These are phyloP conservation scores for Talaromyces sp. DNA, from an alignment of 2,329 filamentous ascomycete species.

Conservation along the genomic window DNA sequence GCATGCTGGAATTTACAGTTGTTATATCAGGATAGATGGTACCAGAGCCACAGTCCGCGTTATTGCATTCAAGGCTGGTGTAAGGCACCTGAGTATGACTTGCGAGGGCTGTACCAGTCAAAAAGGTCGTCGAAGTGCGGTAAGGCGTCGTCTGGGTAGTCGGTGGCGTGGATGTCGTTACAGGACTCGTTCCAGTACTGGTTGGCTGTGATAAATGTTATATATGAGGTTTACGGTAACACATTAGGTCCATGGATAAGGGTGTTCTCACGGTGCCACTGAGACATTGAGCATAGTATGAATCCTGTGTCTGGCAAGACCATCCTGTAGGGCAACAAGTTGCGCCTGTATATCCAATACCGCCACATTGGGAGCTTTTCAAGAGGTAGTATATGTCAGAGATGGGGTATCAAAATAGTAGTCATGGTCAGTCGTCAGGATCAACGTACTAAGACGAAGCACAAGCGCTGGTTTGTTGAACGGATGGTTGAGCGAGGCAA, in stretches of 20 bases:
- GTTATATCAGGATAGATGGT: slow-evolving; percentile 10
- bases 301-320: slow-evolving; percentile 8
- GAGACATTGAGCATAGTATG: slow-evolving; percentile 8
- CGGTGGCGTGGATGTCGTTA: neutral
- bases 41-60: slow-evolving; percentile 7
- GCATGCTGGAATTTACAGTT: slow-evolving; percentile 8
- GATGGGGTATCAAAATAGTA: neutral
- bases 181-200: neutral
- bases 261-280: slow-evolving; percentile 5
- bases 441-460: neutral
- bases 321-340: slow-evolving; percentile 9
- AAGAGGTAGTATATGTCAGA: neutral
- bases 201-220: neutral
- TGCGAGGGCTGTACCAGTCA: slow-evolving; percentile 4
- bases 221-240: neutral
- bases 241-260: neutral
- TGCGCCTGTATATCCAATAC: slow-evolving; percentile 1
- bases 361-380: slow-evolving; percentile 9
- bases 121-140: slow-evolving; percentile 5
- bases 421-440: too few species aligned
- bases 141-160: slow-evolving; percentile 7
- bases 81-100: slow-evolving; percentile 8
- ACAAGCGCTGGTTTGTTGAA: slow-evolving; percentile 1
- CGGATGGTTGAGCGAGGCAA: slow-evolving; percentile 2
- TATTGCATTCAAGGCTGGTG: slow-evolving; percentile 9